Conservation (phyloP, 345 rosid genomes). For the Salix viminalis region DNA sequence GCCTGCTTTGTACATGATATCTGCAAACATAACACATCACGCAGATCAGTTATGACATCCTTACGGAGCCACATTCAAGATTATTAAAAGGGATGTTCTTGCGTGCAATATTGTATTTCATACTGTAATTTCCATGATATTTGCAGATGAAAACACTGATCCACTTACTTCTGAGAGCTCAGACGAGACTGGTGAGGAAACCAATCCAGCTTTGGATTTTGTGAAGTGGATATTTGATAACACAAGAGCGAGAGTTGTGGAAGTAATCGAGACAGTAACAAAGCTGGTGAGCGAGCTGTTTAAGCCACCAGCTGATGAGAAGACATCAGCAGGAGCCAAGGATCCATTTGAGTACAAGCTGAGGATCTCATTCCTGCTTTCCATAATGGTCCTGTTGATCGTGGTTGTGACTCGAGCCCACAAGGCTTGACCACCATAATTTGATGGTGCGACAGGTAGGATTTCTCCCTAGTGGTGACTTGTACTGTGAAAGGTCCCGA, state of each 20-base stretch:
- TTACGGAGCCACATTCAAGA: neutral
- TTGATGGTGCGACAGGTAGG: constrained; percentile 20
- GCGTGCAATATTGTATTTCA: neutral
- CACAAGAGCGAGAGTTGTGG: constrained; percentile 42
- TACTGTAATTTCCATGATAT: neutral
- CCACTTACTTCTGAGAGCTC: constrained; percentile 28
- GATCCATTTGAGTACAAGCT: constrained; percentile 55
- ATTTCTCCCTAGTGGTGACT: neutral
- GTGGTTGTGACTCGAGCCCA: constrained; percentile 61
- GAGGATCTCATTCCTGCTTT: constrained; percentile 58
- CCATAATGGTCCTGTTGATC: constrained; percentile 61
- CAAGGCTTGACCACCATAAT: constrained; percentile 47
- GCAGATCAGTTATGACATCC: neutral
- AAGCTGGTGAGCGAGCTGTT: constrained; percentile 46
- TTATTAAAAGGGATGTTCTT: neutral
- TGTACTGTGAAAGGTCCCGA: neutral
- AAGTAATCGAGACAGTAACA: constrained; percentile 46
- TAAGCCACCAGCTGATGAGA: constrained; percentile 26
- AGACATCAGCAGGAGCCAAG: constrained; percentile 20
- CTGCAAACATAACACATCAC: neutral
- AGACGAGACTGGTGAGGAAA: constrained; percentile 31
- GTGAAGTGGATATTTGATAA: constrained; percentile 50
- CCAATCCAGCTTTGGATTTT: constrained; percentile 34
- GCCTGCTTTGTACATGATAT: neutral
- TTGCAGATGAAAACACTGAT: constrained; percentile 33